Evolutionary conservation across 306 rosid species (phyloP).

Genomic region (Astragalus glycyphyllos): DNA sequence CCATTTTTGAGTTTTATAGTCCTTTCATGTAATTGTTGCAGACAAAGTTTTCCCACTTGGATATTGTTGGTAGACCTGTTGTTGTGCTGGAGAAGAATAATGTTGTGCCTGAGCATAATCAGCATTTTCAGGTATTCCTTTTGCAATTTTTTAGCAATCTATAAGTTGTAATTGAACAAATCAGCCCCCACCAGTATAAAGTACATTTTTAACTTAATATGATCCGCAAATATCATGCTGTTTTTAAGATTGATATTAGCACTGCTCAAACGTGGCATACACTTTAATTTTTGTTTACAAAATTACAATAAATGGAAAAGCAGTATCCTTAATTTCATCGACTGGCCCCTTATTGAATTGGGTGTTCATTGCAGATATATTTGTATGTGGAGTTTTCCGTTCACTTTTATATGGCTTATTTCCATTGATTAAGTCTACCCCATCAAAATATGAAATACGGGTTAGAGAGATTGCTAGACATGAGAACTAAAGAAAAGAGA

Average conservation of each 20-base stretch:
- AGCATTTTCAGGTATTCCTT: conserved; percentile 78
- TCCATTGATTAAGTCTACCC: conserved; percentile 9
- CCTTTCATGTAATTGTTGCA: conserved; percentile 50
- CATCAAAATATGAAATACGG: conserved; percentile 6
- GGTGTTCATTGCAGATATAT: conserved; percentile 18
- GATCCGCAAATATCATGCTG: conserved; percentile 1
- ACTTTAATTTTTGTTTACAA: not conserved
- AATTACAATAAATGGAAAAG: not conserved
- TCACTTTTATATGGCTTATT: conserved; percentile 11
- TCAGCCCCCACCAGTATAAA: not conserved
- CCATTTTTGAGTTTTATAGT: conserved; percentile 40
- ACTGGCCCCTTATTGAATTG: conserved; percentile 31
- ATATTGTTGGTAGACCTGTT: conserved; percentile 93
- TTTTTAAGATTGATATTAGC: not conserved
- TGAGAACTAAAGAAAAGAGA: conserved; percentile 4
- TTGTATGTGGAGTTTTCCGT: not conserved
- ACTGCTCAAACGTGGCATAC: not conserved
- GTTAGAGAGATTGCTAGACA: conserved; percentile 30
- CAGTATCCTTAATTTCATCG: conserved; percentile 36
- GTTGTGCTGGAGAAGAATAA: conserved; percentile 84
- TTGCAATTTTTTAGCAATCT: conserved; percentile 24
- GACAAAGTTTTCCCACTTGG: conserved; percentile 96
- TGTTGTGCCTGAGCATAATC: conserved; percentile 94
- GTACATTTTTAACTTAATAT: conserved; percentile 20
- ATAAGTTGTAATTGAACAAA: conserved; percentile 18